phyloP scores from a whole-genome alignment of 2,329 filamentous ascomycete genomes.

The Rugonectria rugulosa region DNA sequence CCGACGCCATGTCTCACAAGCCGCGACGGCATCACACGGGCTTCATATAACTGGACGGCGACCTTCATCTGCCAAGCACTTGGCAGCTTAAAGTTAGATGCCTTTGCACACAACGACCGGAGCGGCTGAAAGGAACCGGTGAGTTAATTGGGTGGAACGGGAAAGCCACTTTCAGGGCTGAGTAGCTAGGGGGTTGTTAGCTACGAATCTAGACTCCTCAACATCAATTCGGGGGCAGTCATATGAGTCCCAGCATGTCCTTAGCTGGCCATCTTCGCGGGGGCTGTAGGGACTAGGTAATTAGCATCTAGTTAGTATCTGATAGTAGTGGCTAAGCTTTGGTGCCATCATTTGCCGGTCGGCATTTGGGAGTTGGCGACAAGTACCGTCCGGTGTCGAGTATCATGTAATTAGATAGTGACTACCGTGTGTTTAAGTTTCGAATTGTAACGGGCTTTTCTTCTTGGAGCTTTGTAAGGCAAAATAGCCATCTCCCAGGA shows the following conservation, averaged over 20 bases:
- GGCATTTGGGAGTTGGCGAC: too few relatives aligned
- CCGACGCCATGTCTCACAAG: slow-evolving; percentile 32
- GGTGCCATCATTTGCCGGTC: too few relatives aligned
- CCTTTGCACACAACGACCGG: background rate
- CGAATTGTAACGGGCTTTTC: too few relatives aligned
- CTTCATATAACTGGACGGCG: slow-evolving; percentile 22
- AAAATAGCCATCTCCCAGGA: too few relatives aligned
- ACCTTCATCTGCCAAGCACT: slow-evolving; percentile 2
- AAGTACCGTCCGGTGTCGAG: too few relatives aligned
- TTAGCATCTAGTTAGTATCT: too few relatives aligned
- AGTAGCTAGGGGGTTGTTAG: slow-evolving; percentile 10
- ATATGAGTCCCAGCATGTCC: slow-evolving; percentile 9
- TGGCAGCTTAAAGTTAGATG: background rate
- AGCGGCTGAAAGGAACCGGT: slow-evolving; percentile 1
- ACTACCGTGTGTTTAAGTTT: too few relatives aligned
- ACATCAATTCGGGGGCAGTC: background rate
- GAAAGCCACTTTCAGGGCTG: slow-evolving; percentile 30
- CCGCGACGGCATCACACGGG: slow-evolving; percentile 14
- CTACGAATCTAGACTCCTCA: background rate
- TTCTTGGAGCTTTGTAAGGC: too few relatives aligned
- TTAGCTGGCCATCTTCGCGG: too few relatives aligned
- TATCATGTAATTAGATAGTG: too few relatives aligned
- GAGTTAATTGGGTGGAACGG: slow-evolving; percentile 25
- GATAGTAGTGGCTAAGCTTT: too few relatives aligned
- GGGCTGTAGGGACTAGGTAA: too few relatives aligned